phyloP scores from a whole-genome alignment of 2,329 filamentous ascomycete species.

The Parascedosporium putredinis region DNA sequence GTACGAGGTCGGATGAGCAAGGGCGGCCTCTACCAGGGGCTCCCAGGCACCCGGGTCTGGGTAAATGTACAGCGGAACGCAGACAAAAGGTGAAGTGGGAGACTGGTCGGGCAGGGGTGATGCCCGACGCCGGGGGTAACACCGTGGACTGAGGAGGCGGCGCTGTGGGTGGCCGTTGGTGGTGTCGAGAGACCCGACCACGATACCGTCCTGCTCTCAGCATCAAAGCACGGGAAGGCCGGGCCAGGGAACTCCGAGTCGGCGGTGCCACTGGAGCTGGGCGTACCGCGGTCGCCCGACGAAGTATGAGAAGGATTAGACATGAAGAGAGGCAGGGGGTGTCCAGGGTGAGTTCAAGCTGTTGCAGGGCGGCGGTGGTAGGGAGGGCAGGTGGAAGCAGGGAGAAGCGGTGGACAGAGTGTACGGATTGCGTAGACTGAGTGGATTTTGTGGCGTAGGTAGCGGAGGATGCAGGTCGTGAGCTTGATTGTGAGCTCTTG shows the following conservation, averaged over 20 bases:
- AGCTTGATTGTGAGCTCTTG: neutral
- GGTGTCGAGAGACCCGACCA: neutral
- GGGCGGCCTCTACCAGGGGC: slow-evolving; percentile 17
- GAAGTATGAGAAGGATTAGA: too few species aligned
- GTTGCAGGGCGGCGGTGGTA: neutral
- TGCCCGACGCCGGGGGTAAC: neutral
- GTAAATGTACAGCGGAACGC: slow-evolving; percentile 25
- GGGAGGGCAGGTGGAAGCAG: neutral
- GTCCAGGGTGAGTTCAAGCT: neutral
- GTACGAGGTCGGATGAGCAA: slow-evolving; percentile 14
- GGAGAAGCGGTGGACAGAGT: neutral
- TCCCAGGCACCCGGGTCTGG: slow-evolving; percentile 18
- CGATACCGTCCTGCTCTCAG: neutral
- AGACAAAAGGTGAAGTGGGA: slow-evolving; percentile 14
- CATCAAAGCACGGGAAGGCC: neutral
- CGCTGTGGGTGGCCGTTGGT: neutral
- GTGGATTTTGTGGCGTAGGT: neutral
- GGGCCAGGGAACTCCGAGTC: neutral
- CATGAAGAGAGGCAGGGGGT: neutral
- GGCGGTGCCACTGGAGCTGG: neutral
- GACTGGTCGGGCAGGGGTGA: neutral
- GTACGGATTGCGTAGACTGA: neutral
- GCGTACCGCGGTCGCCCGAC: neutral
- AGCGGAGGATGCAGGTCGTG: neutral
- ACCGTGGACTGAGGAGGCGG: neutral